Percentiles rank a stretch among this genome's conserved stretches.
phyloP scores from a whole-genome alignment of 2,329 filamentous ascomycete species.

The Magnaporthales sp. region DNA sequence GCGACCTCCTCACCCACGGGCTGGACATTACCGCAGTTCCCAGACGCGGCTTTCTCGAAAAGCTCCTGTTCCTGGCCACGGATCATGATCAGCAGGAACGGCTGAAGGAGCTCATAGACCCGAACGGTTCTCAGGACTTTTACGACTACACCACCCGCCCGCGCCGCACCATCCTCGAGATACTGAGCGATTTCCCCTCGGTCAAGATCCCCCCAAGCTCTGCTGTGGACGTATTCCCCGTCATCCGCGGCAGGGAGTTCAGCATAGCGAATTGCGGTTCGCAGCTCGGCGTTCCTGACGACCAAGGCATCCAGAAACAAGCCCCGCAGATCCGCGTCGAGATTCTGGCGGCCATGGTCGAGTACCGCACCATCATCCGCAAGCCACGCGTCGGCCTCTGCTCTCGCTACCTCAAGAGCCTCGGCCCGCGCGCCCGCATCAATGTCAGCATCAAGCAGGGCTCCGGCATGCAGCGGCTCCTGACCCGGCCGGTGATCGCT shows the following conservation, averaged over 20 bases:
- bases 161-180: slow-evolving; percentile 82
- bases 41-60: slow-evolving; percentile 74
- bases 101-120: slow-evolving; percentile 72
- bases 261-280: slow-evolving; percentile 74
- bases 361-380: slow-evolving; percentile 81
- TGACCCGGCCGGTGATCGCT: slow-evolving; percentile 56
- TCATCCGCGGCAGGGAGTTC: slow-evolving; percentile 83
- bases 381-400: slow-evolving; percentile 80
- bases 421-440: slow-evolving; percentile 48
- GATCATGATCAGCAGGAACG: slow-evolving; percentile 70
- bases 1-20: slow-evolving; percentile 69
- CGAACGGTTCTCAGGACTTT: slow-evolving; percentile 78
- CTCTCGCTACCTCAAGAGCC: slow-evolving; percentile 70
- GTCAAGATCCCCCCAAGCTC: slow-evolving; percentile 73
- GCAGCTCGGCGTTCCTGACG: slow-evolving; percentile 19
- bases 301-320: neutral
- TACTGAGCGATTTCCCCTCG: slow-evolving; percentile 80
- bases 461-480: slow-evolving; percentile 31
- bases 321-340: slow-evolving; percentile 40
- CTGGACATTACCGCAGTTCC: slow-evolving; percentile 88
- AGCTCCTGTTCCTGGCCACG: slow-evolving; percentile 65
- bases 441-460: slow-evolving; percentile 48
- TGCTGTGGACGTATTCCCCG: slow-evolving; percentile 64
- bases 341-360: slow-evolving; percentile 77
- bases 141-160: slow-evolving; percentile 94